A percentile compares a stretch with the other conserved stretches of the same genome.
Evolutionary conservation across 129 eudicot genomes (phyloP).

Genomic region (Gnaphalium uliginosum): DNA sequence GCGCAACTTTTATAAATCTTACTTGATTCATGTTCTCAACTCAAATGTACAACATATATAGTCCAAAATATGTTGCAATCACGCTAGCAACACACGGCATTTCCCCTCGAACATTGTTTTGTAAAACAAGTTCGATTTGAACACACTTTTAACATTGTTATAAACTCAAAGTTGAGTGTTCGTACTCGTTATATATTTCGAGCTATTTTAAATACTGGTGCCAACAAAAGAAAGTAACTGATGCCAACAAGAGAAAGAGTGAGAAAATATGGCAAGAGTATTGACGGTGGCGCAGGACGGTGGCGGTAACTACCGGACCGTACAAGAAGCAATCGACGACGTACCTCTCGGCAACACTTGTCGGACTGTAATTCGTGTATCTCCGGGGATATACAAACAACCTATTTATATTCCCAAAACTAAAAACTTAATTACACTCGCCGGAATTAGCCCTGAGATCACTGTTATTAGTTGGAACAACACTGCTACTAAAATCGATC

Average conservation of each 20-base stretch:
- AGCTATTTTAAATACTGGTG: neutral
- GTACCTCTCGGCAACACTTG: constrained; percentile 72
- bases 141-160: neutral
- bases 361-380: constrained; percentile 70
- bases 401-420: constrained; percentile 84
- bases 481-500: constrained; percentile 79
- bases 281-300: constrained; percentile 70
- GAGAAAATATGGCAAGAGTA: constrained; percentile 38
- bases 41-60: no score
- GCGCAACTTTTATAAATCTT: no score
- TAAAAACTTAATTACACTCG: constrained; percentile 71
- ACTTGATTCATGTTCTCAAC: no score
- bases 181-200: neutral
- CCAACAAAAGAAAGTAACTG: neutral
- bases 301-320: constrained; percentile 56
- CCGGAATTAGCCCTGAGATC: constrained; percentile 67
- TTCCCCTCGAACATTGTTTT: no score
- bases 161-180: neutral
- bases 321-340: constrained; percentile 81
- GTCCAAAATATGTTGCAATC: no score
- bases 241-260: neutral
- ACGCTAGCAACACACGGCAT: no score
- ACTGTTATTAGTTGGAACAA: constrained; percentile 76
- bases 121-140: no score
- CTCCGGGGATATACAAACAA: constrained; percentile 73